Base-by-base conservation (phyloP, 2,329 filamentous ascomycete species). In the Ophiostoma angusticollis region DNA sequence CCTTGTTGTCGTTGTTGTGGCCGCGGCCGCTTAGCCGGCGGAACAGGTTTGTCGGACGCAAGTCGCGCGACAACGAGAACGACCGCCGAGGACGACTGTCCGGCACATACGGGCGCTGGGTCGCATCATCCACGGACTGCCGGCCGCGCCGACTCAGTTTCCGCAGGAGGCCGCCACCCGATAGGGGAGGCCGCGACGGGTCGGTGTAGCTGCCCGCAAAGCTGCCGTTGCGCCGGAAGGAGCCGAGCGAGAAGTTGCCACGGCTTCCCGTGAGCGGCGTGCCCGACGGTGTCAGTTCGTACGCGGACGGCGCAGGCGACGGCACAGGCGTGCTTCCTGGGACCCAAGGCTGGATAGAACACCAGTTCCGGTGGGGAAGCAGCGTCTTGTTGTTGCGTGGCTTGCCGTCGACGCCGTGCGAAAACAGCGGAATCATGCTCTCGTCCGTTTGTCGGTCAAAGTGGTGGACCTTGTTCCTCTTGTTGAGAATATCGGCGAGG, bases 401-500 rank as follows among this genome's bases (percentile, higher is more conserved):
- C 57, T 85, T 93, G 29, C 84, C 84, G 51, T 95, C 86, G 2
- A 95, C 84, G 47, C 93, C 91, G 41, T 85, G 77, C 2, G 71
- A 74, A 57, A 98, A 98, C 45, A 98, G 77, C 0, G 89, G 85
- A 31, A 96, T 91, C 84, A 98, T 93, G 58, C 84, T 78, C 59
- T 98, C 91, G 41, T 96, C 84, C 0, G 91, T 98, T 40, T 87
- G 67, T 43, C 69, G 67, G 56, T 81, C 76, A 41, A 81, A 74
- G 50, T 81, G 76, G 49, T 81, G 77, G 2, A 81, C 58, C 57
- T 80, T 95, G 65, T 95, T 95, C 21, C 91, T 76, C 63, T 83
- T 91, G 64, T 96, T 95, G 44, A 98, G 70, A 37, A 93, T 73
- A 57, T 98, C 89, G 5, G 85, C 85, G 64, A 96, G 71, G 52